Evolutionary conservation across 2,329 filamentous ascomycete genomes (phyloP), one percentile per base, ranked within the genome.

Genomic region (Harringtonia aguacate): DNA sequence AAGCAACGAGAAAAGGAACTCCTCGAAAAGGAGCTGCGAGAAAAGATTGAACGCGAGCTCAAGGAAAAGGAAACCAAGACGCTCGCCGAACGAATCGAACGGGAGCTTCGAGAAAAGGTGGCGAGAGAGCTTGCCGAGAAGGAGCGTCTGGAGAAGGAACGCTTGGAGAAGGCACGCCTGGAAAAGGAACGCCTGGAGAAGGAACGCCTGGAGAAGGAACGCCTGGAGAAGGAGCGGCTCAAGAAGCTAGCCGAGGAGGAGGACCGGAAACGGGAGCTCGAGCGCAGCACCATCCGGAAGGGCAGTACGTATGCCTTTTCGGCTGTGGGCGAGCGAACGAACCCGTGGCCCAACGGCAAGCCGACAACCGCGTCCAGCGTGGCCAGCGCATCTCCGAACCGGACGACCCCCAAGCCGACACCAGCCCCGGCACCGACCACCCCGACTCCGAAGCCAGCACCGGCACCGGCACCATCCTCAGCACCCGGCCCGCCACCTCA

Each of bases 301-400:
- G 62, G 66, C 34, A 70, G 67, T 51, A 68, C 70, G n/a, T 81
- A 82, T 54, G 77, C 78, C 46, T 81, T 67, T 61, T 77, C 73
- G 44, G 72, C 77, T 28, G 73, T 81, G 20, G 81, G 81, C 41
- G 81, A 86, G 61, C 79, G 72, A 61, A 80, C 73, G 40, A 83
- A 78, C 60, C 79, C 79, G 52, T 86, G 82, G 74, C 80, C 81
- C 7, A 77, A 73, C 54, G 78, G 73, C 52, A 72, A 69, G 50
- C 78, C 70, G 44, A 68, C 57, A 5, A 43, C 41, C 8, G 34
- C 48, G 14, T 29, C 48, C n/a, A 30, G 15, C n/a, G 36, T 29
- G 9, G 24, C 34, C 21, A 27, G 31, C 13, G 29, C 46, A 14
- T 55, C 58, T n/a, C 48, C 57, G 21, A 51, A 58, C 7, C 41